Evolutionary conservation across 345 rosid genomes (phyloP).

Genomic region (Arabidopsis arenosa): DNA sequence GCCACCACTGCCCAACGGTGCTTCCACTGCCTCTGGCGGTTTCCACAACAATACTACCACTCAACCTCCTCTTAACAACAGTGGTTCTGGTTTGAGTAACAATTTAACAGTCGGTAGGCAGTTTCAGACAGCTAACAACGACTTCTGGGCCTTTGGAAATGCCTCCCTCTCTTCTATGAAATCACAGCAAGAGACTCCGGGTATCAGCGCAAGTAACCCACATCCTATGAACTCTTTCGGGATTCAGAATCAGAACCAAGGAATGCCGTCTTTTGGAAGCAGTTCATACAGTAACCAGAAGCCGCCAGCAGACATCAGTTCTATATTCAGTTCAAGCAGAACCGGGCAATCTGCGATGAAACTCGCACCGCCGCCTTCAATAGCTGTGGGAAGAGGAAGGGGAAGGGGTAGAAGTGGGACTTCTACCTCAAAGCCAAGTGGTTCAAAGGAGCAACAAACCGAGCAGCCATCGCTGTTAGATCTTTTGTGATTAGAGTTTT

Average conservation of each 20-base stretch:
- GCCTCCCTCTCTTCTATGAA: conserved; percentile 48
- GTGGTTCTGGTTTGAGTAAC: conserved; percentile 42
- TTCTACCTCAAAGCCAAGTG: conserved; percentile 50
- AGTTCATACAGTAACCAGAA: conserved; percentile 48
- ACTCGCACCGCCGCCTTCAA: conserved; percentile 87
- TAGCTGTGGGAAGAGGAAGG: conserved; percentile 79
- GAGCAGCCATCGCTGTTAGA: conserved; percentile 73
- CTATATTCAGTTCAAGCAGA: conserved; percentile 72
- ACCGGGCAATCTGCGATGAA: conserved; percentile 65
- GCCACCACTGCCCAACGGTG: conserved; percentile 68
- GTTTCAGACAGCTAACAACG: conserved; percentile 41
- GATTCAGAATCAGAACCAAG: conserved; percentile 62
- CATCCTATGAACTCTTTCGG: conserved; percentile 56
- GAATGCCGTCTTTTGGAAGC: conserved; percentile 45
- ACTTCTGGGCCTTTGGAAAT: conserved; percentile 60
- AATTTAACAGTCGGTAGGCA: conserved; percentile 43
- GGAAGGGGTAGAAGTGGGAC: conserved; percentile 55
- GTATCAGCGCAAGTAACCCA: conserved; percentile 34
- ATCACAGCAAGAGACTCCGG: conserved; percentile 45
- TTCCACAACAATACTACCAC: conserved; percentile 30
- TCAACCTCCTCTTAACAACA: conserved; percentile 51
- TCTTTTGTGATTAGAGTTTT: conserved; percentile 52
- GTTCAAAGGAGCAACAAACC: conserved; percentile 54
- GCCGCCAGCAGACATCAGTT: conserved; percentile 65
- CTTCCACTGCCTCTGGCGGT: conserved; percentile 28